These are phyloP conservation scores for Kwoniella shivajii DNA, from an alignment of 1,284 basidiomycete genomes.

Conservation along the genomic window DNA sequence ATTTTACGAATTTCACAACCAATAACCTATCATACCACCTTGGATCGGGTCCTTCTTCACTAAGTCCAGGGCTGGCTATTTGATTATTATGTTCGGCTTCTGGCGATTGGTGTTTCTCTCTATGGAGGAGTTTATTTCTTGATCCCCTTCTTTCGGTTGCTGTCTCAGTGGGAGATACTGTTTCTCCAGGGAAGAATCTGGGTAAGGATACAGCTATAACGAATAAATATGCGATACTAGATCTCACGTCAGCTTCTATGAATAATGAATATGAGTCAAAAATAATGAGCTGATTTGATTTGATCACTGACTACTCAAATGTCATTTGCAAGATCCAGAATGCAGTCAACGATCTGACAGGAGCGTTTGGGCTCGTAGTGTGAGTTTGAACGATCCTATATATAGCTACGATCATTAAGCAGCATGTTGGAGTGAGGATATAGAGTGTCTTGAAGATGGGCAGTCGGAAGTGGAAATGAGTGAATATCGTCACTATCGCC, in stretches of 20 bases:
- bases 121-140: too few relatives aligned
- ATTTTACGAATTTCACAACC: too few relatives aligned
- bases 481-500: constrained; percentile 12
- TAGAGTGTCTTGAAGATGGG: constrained; percentile 9
- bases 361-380: constrained; percentile 4
- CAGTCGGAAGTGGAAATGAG: constrained; percentile 19
- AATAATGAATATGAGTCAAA: too few relatives aligned
- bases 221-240: constrained; percentile 3
- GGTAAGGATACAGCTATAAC: too few relatives aligned
- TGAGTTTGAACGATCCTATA: constrained; percentile 17
- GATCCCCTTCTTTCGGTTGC: too few relatives aligned
- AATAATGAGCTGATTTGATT: background rate
- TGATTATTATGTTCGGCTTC: too few relatives aligned
- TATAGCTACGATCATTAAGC: constrained; percentile 13
- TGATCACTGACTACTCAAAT: constrained; percentile 25
- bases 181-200: too few relatives aligned
- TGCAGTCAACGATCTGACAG: constrained; percentile 12
- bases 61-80: too few relatives aligned
- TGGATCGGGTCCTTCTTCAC: too few relatives aligned
- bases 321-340: constrained; percentile 35
- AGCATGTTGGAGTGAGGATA: background rate
- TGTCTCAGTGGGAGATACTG: too few relatives aligned
- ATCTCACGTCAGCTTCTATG: background rate
- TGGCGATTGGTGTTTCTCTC: too few relatives aligned
- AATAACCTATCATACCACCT: too few relatives aligned